Evolutionary conservation across 148 eudicot species (phyloP), one percentile per base, ranked within the genome.

Genomic region (Agrostemma githago): DNA sequence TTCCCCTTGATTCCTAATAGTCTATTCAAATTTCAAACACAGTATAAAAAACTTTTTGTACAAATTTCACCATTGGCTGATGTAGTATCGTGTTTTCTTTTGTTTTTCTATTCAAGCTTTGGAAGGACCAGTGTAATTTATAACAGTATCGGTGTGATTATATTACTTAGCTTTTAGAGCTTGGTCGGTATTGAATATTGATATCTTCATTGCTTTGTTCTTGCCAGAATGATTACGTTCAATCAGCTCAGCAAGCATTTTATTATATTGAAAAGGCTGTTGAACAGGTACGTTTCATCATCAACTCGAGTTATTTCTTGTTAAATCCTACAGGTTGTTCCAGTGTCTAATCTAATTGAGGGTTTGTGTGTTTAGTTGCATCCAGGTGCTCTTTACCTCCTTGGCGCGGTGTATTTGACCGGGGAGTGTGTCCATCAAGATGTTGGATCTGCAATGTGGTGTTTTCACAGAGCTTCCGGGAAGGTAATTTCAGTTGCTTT

Each of bases 351-450:
- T 71, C 51, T 20, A 62, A 26, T 26, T 26, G 34, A 53, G 41
- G 34, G 20, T 62, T 76, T 51, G 64, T 75, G 57, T 81, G 60
- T 83, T n/a, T 75, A 93, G 98, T 84, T 94, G 88, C 96, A 94
- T 79, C 87, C 96, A 61, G 97, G 90, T 78, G 96, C 98, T 74
- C 93, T 94, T 60, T 91, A 91, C 76, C 97, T 94, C 76, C 70
- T 94, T 64, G 98, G 98, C 65, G 90, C 96, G 72, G 97, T 94
- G 17, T 91, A 91, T 85, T 79, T 89, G 79, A 89, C 98, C 0
- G 98, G 98, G 71, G 98, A 94, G 79, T 94, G 97, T 58, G 96
- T 91, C 81, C 88, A 79, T 70, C 87, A 85, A 81, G 98, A 91
- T 84, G 66, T 87, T 80, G 80, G 89, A 72, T 88, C 93, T 54